Conservation (phyloP, 176 grass and related monocot genomes). For the Eragrostis curvula region DNA sequence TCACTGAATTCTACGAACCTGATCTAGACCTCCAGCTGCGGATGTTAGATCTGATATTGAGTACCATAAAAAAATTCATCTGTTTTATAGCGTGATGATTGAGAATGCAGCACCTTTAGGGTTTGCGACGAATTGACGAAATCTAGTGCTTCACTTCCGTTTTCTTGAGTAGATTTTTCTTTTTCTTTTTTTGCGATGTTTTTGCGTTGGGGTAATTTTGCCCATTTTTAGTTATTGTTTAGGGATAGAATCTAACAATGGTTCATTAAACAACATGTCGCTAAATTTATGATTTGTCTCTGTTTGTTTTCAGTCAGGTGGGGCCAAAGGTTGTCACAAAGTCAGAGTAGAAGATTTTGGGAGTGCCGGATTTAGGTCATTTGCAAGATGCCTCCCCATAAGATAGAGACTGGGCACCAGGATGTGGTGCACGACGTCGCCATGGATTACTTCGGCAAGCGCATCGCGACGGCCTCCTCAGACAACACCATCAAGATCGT, state of each 20-base stretch:
- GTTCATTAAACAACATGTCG: neutral
- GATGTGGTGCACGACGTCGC: too few species aligned
- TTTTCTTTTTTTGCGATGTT: neutral
- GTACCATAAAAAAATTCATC: neutral
- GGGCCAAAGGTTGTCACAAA: neutral
- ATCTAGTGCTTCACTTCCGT: neutral
- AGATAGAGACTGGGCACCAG: too few species aligned
- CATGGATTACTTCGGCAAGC: too few species aligned
- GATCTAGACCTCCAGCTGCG: neutral
- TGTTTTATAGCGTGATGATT: neutral
- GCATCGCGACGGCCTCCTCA: too few species aligned
- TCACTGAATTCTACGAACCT: neutral
- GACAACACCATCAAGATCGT: too few species aligned
- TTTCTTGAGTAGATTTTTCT: neutral
- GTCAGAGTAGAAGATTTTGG: neutral
- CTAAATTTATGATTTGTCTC: neutral
- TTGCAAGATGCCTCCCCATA: neutral
- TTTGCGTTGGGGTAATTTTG: neutral
- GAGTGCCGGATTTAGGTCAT: neutral
- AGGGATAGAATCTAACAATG: neutral
- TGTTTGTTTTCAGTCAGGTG: neutral
- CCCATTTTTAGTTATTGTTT: neutral
- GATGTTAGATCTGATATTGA: constrained; percentile 12
- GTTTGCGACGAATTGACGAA: neutral
- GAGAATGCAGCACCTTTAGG: neutral